Conservation (phyloP, 2,329 filamentous ascomycete genomes). For the Fusarium sp. region DNA sequence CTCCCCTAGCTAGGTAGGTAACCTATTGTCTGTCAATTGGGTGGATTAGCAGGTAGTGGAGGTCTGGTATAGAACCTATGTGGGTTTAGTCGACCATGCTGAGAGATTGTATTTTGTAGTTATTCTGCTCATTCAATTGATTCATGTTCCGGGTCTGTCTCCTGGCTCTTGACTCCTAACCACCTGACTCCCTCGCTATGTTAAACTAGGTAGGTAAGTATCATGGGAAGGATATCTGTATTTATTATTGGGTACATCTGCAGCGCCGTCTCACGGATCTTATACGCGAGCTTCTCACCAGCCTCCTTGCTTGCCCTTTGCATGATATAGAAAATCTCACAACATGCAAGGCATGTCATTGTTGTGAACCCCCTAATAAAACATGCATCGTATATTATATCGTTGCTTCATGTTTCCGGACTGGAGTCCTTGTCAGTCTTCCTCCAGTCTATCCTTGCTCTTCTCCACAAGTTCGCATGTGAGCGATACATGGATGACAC, state of each 20-base stretch:
- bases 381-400: slow-evolving; percentile 17
- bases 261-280: neutral
- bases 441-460: neutral
- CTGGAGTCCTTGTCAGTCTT: neutral
- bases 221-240: neutral
- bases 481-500: slow-evolving; percentile 9
- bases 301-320: neutral
- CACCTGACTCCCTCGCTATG: neutral
- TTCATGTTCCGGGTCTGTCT: neutral
- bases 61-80: neutral
- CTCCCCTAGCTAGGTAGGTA: too few relatives aligned
- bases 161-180: neutral
- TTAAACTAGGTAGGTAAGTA: neutral
- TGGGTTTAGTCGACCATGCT: neutral
- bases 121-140: neutral
- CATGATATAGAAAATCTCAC: neutral
- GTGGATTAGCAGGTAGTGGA: neutral
- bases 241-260: neutral
- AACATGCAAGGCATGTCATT: neutral
- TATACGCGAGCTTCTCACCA: neutral
- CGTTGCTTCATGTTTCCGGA: neutral
- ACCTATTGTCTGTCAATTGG: neutral
- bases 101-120: neutral
- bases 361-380: slow-evolving; percentile 19
- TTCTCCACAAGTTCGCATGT: slow-evolving; percentile 1